phyloP scores from a whole-genome alignment of 2,329 filamentous ascomycete species.

The Calcarisporium arbuscula region DNA sequence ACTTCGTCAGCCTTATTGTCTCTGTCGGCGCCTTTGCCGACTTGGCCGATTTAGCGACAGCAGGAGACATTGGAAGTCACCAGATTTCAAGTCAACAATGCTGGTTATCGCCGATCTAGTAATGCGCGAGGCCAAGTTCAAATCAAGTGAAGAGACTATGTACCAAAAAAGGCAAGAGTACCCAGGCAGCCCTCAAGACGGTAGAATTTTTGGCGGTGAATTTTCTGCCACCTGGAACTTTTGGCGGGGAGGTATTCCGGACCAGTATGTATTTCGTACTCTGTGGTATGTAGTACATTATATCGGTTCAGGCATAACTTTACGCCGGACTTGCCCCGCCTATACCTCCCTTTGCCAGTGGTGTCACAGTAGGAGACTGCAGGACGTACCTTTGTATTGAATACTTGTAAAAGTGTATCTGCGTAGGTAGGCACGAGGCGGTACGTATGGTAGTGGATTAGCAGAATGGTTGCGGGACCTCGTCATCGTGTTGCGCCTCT shows the following conservation, averaged over 20 bases:
- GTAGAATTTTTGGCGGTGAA: conserved; percentile 28
- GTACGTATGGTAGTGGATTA: not conserved
- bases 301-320: conserved; percentile 11
- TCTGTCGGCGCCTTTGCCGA: too few species aligned
- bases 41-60: conserved; percentile 14
- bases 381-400: too few species aligned
- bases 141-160: too few species aligned
- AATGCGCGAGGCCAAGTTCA: too few species aligned
- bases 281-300: too few species aligned
- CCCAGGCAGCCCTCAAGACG: too few species aligned
- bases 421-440: not conserved
- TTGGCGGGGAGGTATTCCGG: conserved; percentile 11
- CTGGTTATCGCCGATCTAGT: too few species aligned
- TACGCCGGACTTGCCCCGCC: conserved; percentile 8
- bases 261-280: too few species aligned
- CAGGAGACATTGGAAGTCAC: conserved; percentile 14
- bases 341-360: too few species aligned
- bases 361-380: too few species aligned
- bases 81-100: too few species aligned
- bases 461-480: not conserved
- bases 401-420: not conserved
- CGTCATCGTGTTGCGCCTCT: conserved; percentile 6
- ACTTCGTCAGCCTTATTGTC: conserved; percentile 37
- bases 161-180: too few species aligned
- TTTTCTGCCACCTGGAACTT: conserved; percentile 12